Base-by-base conservation (phyloP, 2,329 filamentous ascomycete species). In the Huntiella moniliformis region DNA sequence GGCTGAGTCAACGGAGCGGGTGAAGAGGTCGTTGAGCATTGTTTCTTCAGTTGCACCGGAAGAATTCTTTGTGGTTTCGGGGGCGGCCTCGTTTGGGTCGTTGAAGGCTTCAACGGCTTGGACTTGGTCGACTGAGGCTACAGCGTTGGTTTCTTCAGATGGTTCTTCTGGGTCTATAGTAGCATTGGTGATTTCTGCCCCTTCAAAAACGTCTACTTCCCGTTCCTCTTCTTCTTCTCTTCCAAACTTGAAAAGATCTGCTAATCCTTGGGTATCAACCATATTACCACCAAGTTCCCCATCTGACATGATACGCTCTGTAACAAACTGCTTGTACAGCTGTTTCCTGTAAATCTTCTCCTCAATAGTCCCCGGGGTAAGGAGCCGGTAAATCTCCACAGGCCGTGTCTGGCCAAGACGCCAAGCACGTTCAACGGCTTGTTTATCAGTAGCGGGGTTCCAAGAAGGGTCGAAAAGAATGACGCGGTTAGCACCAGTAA, bases 271-370 rank as follows among this genome's bases (percentile, higher is more conserved):
- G 55, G 93, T 70, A 49, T 93, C 84, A 5, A 8, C 7, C 59
- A 96, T 94, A 0, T 81, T 86, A 52, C 91, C 84, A 16, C 84
- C 77, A 60, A 96, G 87, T 56, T 93, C 94, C 0, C 91, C 86
- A 55, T 98, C 88, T 54, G 82, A 87, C 43, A 98, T 62, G 5
- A 98, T 87, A 60, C 96, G 96, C 63, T 96, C 94, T 3, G 86
- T 91, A 51, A 98, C 69, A 57, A 96, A 95, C 55, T 96, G 88
- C 61, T 98, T 98, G 68, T 93, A 98, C 43, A 98, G 91, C 57
- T 98, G 91, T 12, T 92, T 81, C 60, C 98, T 88, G 52, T 96
- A 98, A 28, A 98, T 98, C 65, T 98, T 98, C 61, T 98, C 91
- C 58, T 98, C 91, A 17, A 98, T 98, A 0, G 92, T 98, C 1